Conservation (phyloP, 768 basidiomycete genomes). For the Podaxis sp. region DNA sequence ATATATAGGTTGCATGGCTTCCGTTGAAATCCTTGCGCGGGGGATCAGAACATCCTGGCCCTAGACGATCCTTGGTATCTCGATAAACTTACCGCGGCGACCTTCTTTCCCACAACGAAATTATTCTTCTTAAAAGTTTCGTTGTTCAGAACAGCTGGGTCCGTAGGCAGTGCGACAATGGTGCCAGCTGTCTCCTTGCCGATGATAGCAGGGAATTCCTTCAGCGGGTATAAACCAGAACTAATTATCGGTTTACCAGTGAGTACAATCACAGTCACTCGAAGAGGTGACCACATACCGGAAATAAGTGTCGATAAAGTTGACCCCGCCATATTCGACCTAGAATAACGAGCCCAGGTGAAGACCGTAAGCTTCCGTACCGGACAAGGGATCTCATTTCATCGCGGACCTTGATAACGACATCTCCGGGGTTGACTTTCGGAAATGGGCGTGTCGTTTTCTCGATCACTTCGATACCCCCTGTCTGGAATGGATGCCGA, state of each 20-base stretch:
- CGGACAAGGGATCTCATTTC: background rate
- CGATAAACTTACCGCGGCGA: constrained; percentile 58
- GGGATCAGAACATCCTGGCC: background rate
- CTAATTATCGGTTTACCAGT: constrained; percentile 26
- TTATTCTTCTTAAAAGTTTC: constrained; percentile 62
- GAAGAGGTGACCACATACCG: constrained; percentile 40
- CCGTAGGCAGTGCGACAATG: constrained; percentile 73
- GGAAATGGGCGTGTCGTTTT: constrained; percentile 71
- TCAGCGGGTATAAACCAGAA: constrained; percentile 61
- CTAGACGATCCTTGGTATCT: background rate
- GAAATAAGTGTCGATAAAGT: constrained; percentile 86
- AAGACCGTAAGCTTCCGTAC: background rate
- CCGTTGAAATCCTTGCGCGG: constrained; percentile 42
- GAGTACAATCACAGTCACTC: background rate
- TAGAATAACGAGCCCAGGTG: constrained; percentile 23
- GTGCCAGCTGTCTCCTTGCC: constrained; percentile 82
- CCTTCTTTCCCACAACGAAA: constrained; percentile 68
- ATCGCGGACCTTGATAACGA: constrained; percentile 45
- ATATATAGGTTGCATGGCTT: constrained; percentile 71
- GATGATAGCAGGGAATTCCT: constrained; percentile 61
- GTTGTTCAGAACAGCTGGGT: constrained; percentile 56
- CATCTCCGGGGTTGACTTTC: constrained; percentile 53
- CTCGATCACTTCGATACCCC: constrained; percentile 76
- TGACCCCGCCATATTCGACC: constrained; percentile 79
- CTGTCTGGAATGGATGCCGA: constrained; percentile 39